Evolutionary conservation across 306 rosid species (phyloP), one percentile per base, ranked within the genome.

Genomic region (Cucumis sativus): DNA sequence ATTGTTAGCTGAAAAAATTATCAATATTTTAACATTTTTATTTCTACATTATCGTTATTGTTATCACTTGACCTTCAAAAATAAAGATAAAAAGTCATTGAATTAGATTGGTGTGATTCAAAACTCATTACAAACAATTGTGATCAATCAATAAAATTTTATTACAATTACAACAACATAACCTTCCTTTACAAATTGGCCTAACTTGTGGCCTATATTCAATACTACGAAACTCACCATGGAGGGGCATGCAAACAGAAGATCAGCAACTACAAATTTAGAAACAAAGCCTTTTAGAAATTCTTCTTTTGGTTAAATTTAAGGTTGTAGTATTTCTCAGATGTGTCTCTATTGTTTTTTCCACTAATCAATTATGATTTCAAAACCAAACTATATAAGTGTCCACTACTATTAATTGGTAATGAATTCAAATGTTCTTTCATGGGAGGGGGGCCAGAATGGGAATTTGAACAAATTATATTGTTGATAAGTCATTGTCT

Each of bases 391-490:
- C 30, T 28, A 3, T 28, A 1, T 23, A 23, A 23, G n/a, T 68
- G 17, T 37, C 28, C 72, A 65, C 13, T 17, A 17, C 8, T 39
- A 8, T 18, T 23, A 23, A 23, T 65, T 18, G 15, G 2, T n/a
- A 67, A 41, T n/a, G 33, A 67, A 41, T 41, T 64, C 30, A 41
- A 11, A 66, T 14, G 52, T 8, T 5, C 10, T 3, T 37, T 65
- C 15, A 37, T 68, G 55, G 37, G 74, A 68, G 74, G 74, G 74
- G 73, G 73, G 68, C 68, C 68, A 62, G 40, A 62, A 62, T 30
- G 41, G 41, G 41, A 5, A 6, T 28, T 62, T 62, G 41, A 62
- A 6, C 10, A 62, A 62, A 18, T 62, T 28, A 28, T 28, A 28
- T 28, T 16, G 68, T 39, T 66, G 73, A n/a, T 66, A 66, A 66